Conservation (phyloP, 495 filamentous ascomycete species). For the Annulohypoxylon nitens region DNA sequence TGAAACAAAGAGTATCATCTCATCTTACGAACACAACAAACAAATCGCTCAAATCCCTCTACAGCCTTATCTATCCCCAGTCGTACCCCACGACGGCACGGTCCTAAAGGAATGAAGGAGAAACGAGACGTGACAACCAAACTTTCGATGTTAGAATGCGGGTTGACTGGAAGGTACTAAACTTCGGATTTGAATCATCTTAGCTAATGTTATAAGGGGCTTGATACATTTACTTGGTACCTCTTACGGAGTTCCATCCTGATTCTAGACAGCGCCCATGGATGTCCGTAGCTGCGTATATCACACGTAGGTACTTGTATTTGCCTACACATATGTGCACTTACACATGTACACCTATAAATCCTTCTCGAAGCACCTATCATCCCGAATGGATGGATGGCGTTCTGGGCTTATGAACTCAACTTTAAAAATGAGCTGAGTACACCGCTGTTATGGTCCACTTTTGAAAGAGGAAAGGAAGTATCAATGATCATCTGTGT, state of each 20-base stretch:
- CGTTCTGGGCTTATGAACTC: constrained; percentile 2
- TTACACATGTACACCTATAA: constrained; percentile 16
- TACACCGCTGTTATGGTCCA: constrained; percentile 34
- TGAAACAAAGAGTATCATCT: neutral
- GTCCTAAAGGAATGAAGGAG: constrained; percentile 7
- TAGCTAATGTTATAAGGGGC: constrained; percentile 8
- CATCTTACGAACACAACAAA: constrained; percentile 14
- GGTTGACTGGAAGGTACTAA: constrained; percentile 35
- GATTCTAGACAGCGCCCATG: constrained; percentile 1
- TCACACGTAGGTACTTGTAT: neutral
- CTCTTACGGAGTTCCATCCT: constrained; percentile 34
- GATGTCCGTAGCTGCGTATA: constrained; percentile 17
- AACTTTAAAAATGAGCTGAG: constrained; percentile 2
- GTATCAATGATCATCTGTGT: neutral
- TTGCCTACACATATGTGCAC: no score
- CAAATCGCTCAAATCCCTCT: constrained; percentile 46
- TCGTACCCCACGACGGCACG: constrained; percentile 30
- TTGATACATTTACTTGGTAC: constrained; percentile 2
- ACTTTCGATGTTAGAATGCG: constrained; percentile 34
- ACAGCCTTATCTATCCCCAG: constrained; percentile 25
- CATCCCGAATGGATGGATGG: constrained; percentile 2
- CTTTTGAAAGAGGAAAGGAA: constrained; percentile 2
- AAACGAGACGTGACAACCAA: constrained; percentile 10
- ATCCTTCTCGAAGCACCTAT: constrained; percentile 12
- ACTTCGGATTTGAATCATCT: constrained; percentile 14